A percentile compares a stretch with the other conserved stretches of the same genome.
Evolutionary conservation across 2,329 filamentous ascomycete genomes (phyloP).

Genomic region (Dactylella cylindrospora): DNA sequence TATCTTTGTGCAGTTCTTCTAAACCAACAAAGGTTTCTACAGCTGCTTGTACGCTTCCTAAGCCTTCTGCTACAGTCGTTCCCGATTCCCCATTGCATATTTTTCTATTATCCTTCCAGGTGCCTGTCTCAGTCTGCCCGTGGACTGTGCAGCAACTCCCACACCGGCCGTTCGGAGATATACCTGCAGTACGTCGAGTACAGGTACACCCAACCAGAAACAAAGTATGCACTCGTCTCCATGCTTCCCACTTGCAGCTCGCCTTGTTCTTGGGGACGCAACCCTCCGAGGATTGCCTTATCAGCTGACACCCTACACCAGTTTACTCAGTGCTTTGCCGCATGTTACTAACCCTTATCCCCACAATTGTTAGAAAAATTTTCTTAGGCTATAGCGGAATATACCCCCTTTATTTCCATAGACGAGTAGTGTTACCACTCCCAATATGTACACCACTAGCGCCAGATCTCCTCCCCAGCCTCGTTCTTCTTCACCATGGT

Average conservation of each 20-base stretch:
- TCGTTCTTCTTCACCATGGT: slow-evolving; percentile 33
- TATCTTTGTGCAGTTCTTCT: neutral
- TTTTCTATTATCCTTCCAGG: neutral
- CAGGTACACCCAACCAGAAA: slow-evolving; percentile 1
- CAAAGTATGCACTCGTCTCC: slow-evolving; percentile 6
- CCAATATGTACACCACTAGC: slow-evolving; percentile 16
- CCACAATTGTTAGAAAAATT: slow-evolving; percentile 1
- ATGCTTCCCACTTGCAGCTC: slow-evolving; percentile 1
- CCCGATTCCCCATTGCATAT: neutral
- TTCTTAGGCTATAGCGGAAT: neutral
- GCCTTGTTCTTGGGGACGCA: neutral
- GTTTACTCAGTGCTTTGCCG: slow-evolving; percentile 5
- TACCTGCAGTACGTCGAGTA: neutral
- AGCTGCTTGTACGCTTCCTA: too few species aligned
- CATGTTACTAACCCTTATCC: slow-evolving; percentile 6
- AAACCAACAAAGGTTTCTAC: neutral
- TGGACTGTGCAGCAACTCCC: too few species aligned
- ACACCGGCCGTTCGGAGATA: too few species aligned
- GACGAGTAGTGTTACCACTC: neutral
- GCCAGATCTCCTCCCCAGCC: slow-evolving; percentile 28
- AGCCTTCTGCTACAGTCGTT: too few species aligned
- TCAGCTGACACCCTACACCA: too few species aligned
- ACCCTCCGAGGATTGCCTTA: too few species aligned
- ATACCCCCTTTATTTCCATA: neutral
- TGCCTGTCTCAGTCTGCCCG: neutral